These are phyloP conservation scores for Clonostachys rhizophaga DNA, from an alignment of 2,329 filamentous ascomycete genomes.

Conservation along the genomic window DNA sequence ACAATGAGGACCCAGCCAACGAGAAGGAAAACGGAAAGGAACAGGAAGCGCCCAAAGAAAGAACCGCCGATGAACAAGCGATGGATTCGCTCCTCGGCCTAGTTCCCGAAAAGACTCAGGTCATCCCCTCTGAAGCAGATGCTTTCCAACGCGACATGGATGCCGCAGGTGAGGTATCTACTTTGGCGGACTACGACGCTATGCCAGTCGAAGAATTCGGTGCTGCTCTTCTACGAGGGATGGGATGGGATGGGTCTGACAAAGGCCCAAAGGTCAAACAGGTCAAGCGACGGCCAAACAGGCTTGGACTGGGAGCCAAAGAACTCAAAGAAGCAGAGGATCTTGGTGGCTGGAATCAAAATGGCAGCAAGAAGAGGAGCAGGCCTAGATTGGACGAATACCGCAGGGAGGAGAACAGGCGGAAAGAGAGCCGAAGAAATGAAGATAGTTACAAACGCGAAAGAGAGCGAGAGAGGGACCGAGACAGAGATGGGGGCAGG, in stretches of 20 bases:
- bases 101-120: slow-evolving; percentile 37
- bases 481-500: slow-evolving; percentile 27
- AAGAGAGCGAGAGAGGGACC: slow-evolving; percentile 34
- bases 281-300: slow-evolving; percentile 69
- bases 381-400: slow-evolving; percentile 47
- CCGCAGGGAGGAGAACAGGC: slow-evolving; percentile 33
- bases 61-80: slow-evolving; percentile 45
- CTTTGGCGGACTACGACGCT: slow-evolving; percentile 78
- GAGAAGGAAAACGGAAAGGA: slow-evolving; percentile 6
- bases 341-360: slow-evolving; percentile 76
- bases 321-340: slow-evolving; percentile 69
- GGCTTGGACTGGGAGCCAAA: slow-evolving; percentile 86
- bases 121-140: slow-evolving; percentile 58
- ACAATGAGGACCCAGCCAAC: slow-evolving; percentile 5
- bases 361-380: slow-evolving; percentile 38
- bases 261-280: slow-evolving; percentile 50
- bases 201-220: slow-evolving; percentile 95
- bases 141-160: slow-evolving; percentile 67
- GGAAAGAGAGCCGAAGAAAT: slow-evolving; percentile 33
- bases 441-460: slow-evolving; percentile 44
- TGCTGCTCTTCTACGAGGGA: slow-evolving; percentile 80
- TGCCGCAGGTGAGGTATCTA: slow-evolving; percentile 69
- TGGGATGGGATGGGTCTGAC: slow-evolving; percentile 84
- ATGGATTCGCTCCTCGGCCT: slow-evolving; percentile 60
- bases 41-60: background rate